Evolutionary conservation across 352 stramenopile species (phyloP), one percentile per base, ranked within the genome.

Genomic region (Globisporangium orthogonon): DNA sequence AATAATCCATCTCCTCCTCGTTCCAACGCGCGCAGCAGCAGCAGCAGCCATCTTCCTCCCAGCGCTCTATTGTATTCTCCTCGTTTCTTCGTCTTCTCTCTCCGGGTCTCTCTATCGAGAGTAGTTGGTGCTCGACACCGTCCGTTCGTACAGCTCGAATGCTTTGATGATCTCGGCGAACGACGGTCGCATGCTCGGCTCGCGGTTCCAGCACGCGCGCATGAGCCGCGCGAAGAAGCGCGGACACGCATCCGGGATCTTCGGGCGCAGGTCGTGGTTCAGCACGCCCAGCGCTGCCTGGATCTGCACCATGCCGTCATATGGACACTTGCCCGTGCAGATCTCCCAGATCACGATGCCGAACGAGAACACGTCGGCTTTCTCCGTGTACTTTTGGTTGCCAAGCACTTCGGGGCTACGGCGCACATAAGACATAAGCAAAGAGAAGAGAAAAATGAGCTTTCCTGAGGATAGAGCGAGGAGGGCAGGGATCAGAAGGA

Each of bases 291-390:
- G 70, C 15, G 83, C 87, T 31, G 76, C 73, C 31, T 95, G 81
- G 51, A 97, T 95, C 60, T 94, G 87, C 33, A 81, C 85, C 86
- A 96, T 94, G 47, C 83, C 86, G 48, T 95, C 84, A 61, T 97
- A 96, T 35, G 91, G 91, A 53, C 91, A 95, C 39, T 74, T 68
- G n/a, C 83, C 72, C 33, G 87, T 90, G 66, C 95, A 95, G 50
- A 97, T 96, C 62, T 98, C 90, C 91, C 91, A 98, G 54, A 98
- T 74, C 28, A 98, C 93, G 46, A 98, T 97, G 40, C 76, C 90
- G 63, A 97, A 97, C 46, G 86, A 96, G 61, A 94, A 98, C 50
- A 98, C 90, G 60, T 98, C 89, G 3, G 89, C 89, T 62, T 97
- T 97, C 61, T 97, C 90, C 18, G 89, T 97, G 75, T 97, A 97